Evolutionary conservation across 306 rosid genomes (phyloP).

Genomic region (Purshia tridentata): DNA sequence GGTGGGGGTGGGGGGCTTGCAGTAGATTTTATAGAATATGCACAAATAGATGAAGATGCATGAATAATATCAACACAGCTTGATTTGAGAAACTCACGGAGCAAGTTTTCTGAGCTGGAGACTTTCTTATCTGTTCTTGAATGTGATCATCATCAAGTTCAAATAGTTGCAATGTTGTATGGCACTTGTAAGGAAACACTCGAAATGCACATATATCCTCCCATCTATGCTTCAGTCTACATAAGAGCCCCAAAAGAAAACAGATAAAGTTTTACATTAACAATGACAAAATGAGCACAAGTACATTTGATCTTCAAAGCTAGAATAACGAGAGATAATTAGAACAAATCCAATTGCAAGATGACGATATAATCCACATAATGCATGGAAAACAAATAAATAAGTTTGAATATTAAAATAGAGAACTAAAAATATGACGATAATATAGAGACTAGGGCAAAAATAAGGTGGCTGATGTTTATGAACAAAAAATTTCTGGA

Average conservation of each 20-base stretch:
- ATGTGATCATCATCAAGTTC: constrained; percentile 90
- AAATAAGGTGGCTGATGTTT: background rate
- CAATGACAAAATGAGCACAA: background rate
- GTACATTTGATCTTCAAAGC: background rate
- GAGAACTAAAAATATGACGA: background rate
- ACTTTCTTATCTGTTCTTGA: constrained; percentile 73
- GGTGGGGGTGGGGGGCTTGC: background rate
- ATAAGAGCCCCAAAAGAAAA: constrained; percentile 1
- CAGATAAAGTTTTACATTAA: background rate
- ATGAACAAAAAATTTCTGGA: background rate
- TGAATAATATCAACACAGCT: constrained; percentile 1
- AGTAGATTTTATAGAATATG: background rate
- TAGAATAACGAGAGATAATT: background rate
- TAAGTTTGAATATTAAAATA: background rate
- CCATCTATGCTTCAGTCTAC: constrained; percentile 63
- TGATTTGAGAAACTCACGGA: constrained; percentile 47
- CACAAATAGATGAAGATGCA: background rate
- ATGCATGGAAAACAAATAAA: background rate
- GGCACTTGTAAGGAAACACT: constrained; percentile 82
- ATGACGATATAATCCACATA: background rate
- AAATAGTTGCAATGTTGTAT: constrained; percentile 80
- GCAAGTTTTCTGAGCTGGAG: constrained; percentile 60
- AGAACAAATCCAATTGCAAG: background rate
- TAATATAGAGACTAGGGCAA: background rate
- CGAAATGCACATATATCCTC: constrained; percentile 77